Evolutionary conservation across 2,329 filamentous ascomycete genomes (phyloP), one percentile per base, ranked within the genome.

Genomic region (Nannizzia gypsea): DNA sequence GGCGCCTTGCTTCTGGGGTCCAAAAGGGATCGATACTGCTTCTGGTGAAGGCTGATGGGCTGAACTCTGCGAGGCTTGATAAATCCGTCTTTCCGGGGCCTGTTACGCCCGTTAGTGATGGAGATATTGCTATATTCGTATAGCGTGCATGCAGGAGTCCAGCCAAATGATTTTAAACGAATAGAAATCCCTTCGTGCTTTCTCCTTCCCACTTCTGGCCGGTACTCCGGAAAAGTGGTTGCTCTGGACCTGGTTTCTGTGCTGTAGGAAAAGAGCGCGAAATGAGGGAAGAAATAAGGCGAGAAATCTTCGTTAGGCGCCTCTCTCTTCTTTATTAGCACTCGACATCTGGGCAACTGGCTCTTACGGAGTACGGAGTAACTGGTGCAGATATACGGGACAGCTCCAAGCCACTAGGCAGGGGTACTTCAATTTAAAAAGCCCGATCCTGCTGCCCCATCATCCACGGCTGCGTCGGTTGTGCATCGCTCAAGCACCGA

Each of bases 91-190:
- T 15, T 15, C 26, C 34, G 26, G 50, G 50, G 50, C 34, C 44
- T 9, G 50, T 54, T 54, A 54, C 50, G 50, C 50, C 50, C 50
- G 50, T 54, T 54, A 54, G 26, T n/a, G 48, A 54, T 24, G 26
- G 15, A 6, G 50, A 36, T n/a, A 31, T 28, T 31, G 38, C 38
- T 54, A 34, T 54, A 34, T 36, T 26, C 50, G 50, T 54, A 54
- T 54, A 26, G 17, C 28, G 50, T n/a, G 24, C 26, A 24, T 15
- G 24, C 6, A 20, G 50, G 4, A 17, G 15, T 22, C 22, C 22
- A 34, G 31, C 31, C 31, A 34, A 11, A 11, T 11, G 13, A 22
- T 11, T 26, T 1, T 28, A 5, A n/a, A 52, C 13, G 15, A 24
- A 26, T 24, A 6, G 17, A 20, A 9, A 34, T 11, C 4, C 31